These are phyloP conservation scores for Arthrobotrys entomopaga DNA, from an alignment of 2,329 filamentous ascomycete genomes.

Conservation along the genomic window DNA sequence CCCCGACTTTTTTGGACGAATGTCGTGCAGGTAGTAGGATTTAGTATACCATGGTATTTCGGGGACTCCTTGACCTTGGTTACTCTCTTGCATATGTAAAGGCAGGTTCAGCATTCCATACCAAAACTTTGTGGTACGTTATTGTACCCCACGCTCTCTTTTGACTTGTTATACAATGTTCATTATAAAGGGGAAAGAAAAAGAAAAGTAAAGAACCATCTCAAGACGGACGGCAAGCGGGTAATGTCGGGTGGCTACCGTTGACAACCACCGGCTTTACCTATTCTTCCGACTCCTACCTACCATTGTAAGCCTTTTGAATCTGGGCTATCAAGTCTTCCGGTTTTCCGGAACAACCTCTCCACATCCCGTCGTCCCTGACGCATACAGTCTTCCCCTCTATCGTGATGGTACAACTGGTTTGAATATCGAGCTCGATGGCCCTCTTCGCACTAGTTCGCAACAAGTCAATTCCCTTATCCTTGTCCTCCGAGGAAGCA, in stretches of 20 bases:
- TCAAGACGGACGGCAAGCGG: conserved; percentile 1
- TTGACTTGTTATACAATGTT: background rate
- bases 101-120: conserved; percentile 52
- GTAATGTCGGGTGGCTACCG: background rate
- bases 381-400: conserved; percentile 85
- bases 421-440: conserved; percentile 71
- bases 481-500: conserved; percentile 78
- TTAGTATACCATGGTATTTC: conserved; percentile 25
- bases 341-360: conserved; percentile 55
- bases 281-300: conserved; percentile 13
- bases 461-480: conserved; percentile 74
- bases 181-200: background rate
- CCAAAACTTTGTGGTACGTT: conserved; percentile 14
- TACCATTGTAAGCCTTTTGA: conserved; percentile 30
- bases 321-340: conserved; percentile 43
- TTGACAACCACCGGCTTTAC: too few species aligned
- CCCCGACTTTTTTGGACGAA: background rate
- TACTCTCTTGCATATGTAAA: conserved; percentile 38
- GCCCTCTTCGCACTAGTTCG: conserved; percentile 71
- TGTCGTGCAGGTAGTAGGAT: conserved; percentile 1
- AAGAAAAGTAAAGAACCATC: background rate
- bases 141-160: conserved; percentile 5
- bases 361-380: conserved; percentile 81
- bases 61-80: background rate
- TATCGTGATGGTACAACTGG: conserved; percentile 81